Conservation (phyloP, 2,329 filamentous ascomycete species). For the Venturia nashicola region DNA sequence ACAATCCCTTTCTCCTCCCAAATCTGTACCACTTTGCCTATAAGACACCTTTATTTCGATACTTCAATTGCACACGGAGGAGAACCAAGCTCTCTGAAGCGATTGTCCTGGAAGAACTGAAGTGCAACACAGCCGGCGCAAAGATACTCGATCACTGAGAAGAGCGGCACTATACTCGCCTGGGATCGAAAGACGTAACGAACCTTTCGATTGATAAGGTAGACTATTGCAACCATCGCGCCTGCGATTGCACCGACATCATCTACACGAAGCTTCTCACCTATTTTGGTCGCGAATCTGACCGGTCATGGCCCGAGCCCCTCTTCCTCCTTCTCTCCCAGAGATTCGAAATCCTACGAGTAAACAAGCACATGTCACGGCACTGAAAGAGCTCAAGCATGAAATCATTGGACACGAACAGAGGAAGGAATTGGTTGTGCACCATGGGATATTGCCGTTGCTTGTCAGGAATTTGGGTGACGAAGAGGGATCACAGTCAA, state of each 20-base stretch:
- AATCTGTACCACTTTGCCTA: neutral
- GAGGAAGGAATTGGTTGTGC: constrained; percentile 69
- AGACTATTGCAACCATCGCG: neutral
- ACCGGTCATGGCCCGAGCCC: constrained; percentile 6
- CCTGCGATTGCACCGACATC: neutral
- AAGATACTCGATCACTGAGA: neutral
- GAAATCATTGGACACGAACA: constrained; percentile 79
- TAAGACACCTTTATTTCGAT: neutral
- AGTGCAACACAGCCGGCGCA: neutral
- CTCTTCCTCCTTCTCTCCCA: constrained; percentile 18
- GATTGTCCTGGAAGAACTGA: neutral
- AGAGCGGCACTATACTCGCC: neutral
- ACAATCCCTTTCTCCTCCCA: neutral
- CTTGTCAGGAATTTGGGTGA: constrained; percentile 8
- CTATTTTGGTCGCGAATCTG: neutral
- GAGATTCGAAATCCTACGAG: constrained; percentile 26
- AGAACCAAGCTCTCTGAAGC: neutral
- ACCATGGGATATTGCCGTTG: constrained; percentile 3
- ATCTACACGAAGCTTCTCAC: neutral
- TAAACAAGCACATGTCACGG: constrained; percentile 32
- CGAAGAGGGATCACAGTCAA: constrained; percentile 8
- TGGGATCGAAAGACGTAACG: neutral
- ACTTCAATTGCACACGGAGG: neutral
- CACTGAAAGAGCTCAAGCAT: constrained; percentile 70
- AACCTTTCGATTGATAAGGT: neutral